Evolutionary conservation across 345 rosid species (phyloP), one percentile per base, ranked within the genome.

Genomic region (Passiflora organensis): DNA sequence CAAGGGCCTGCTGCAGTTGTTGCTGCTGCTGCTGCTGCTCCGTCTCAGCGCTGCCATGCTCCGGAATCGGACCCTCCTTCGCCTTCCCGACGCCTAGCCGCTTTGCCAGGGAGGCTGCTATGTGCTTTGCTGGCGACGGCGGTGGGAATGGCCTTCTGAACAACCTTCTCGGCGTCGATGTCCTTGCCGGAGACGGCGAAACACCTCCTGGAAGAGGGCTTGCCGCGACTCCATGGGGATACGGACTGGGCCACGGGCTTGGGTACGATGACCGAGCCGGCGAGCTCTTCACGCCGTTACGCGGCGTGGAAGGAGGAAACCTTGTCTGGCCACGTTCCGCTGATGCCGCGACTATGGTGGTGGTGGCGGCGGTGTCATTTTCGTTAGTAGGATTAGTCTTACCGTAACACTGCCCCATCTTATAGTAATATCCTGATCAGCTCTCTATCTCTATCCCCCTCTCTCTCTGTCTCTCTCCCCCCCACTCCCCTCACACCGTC

Each of bases 121-220:
- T 91, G 66, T 91, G 97, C 74, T 91, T 91, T 13, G 97, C 96
- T 10, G 97, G 97, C 12, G 97, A 91, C 5, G 97, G 96, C 34
- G 97, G 97, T 43, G 97, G 97, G 59, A 91, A 91, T n/a, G 97
- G 96, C 21, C 96, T 84, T 86, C 80, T 91, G 80, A 91, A 87
- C 73, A 91, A 48, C 50, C 95, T 85, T 55, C 88, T 63, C 65
- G 97, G 97, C 54, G 97, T 87, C 11, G 96, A 87, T 36, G 89
- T 66, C 58, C 81, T 72, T 0, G 91, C 84, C 4, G 97, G 97
- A 10, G 97, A 87, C 80, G 68, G 79, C 81, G 86, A 85, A 82
- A 91, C 87, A 58, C 83, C 75, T 47, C 87, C 82, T 13, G 85
- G 95, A 37, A 90, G 74, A 2, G 97, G 96, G 51, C 96, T 91